phyloP scores from a whole-genome alignment of 2,329 filamentous ascomycete species.

The Aspergillus terreus region DNA sequence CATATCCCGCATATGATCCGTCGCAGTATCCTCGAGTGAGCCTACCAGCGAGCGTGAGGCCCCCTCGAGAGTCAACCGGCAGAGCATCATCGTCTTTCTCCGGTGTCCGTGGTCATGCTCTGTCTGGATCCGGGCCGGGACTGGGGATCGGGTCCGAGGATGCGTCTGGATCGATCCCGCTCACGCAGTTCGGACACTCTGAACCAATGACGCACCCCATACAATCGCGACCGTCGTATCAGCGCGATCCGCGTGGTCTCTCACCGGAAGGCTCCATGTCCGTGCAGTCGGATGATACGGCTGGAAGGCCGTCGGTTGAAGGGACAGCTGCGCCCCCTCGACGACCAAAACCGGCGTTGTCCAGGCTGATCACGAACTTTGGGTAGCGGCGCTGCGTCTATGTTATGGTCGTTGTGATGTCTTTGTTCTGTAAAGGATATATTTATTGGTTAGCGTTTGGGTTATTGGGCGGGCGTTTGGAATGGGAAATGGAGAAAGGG shows the following conservation, averaged over 20 bases:
- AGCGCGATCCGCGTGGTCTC: background rate
- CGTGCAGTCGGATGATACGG: conserved; percentile 1
- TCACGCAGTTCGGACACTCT: background rate
- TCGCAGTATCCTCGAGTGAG: conserved; percentile 24
- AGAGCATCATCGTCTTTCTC: background rate
- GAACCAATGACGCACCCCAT: background rate
- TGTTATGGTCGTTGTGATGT: background rate
- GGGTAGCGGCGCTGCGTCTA: conserved; percentile 9
- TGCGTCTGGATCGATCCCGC: background rate
- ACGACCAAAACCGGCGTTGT: conserved; percentile 32
- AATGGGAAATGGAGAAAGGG: background rate
- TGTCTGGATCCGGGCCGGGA: conserved; percentile 1
- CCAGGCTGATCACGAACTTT: conserved; percentile 34
- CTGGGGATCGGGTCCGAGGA: background rate
- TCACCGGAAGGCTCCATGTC: conserved; percentile 5
- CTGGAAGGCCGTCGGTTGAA: background rate
- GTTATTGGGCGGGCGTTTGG: background rate
- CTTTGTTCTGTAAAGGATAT: conserved; percentile 1
- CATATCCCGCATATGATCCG: conserved; percentile 32
- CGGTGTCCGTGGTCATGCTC: background rate
- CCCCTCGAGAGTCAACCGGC: background rate
- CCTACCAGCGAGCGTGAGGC: conserved; percentile 2
- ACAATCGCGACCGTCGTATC: background rate
- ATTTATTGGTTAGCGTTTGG: background rate
- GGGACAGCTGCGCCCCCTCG: conserved; percentile 12